These are phyloP conservation scores for Trebouxia sp. DNA, from an alignment of 139 green algal genomes.

Conservation along the genomic window DNA sequence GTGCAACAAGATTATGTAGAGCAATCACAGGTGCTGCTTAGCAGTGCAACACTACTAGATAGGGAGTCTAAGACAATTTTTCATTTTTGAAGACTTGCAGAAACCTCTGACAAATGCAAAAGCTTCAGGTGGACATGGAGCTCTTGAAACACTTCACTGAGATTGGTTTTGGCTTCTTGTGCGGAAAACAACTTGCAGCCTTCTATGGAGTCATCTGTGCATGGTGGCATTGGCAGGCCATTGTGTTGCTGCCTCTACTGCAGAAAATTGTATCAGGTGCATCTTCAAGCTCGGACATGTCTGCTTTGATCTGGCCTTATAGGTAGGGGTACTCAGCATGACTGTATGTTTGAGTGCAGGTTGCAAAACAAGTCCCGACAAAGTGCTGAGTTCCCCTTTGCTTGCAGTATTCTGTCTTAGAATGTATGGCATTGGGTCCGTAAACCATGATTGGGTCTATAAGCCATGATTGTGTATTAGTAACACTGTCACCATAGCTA, in stretches of 20 bases:
- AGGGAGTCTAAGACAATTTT: background rate
- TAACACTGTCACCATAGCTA: too few relatives aligned
- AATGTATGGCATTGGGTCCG: too few relatives aligned
- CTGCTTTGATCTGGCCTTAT: background rate
- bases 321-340: background rate
- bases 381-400: background rate
- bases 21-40: background rate
- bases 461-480: too few relatives aligned
- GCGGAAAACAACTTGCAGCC: background rate
- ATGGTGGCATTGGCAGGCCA: background rate
- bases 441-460: too few relatives aligned
- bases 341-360: background rate
- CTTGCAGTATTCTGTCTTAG: background rate
- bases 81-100: background rate
- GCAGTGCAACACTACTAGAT: background rate
- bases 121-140: background rate
- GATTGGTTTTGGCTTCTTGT: background rate
- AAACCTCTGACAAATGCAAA: background rate
- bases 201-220: background rate
- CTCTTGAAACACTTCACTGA: constrained; percentile 1
- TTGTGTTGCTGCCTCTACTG: background rate
- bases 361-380: background rate
- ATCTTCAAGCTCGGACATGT: background rate
- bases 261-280: background rate
- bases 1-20: background rate